Evolutionary conservation across 257 asterid species (phyloP), one percentile per base, ranked within the genome.

Genomic region (Solanum lignicaule): DNA sequence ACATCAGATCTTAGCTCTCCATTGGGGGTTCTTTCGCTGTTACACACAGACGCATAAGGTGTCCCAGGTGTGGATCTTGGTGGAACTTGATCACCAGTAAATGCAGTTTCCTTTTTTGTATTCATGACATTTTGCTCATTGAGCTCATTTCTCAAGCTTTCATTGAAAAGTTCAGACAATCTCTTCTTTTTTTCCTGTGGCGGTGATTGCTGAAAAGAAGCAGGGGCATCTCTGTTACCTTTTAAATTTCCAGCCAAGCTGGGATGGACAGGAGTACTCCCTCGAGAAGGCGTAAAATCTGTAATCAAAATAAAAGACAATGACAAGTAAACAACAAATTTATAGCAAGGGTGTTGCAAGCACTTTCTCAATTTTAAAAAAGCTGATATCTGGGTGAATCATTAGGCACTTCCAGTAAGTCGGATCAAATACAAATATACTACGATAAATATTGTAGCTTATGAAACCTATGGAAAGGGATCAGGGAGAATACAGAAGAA

Each of bases 261-360:
- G 48, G 86, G 93, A 90, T 94, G 98, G 46, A 93, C 95, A 3
- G 98, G 99, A 9, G 98, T 93, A 43, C 69, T 96, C 60, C 98
- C 98, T 16, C 92, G 94, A 10, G 98, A 95, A 43, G 98, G 98
- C 5, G 96, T 93, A 68, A 93, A 95, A 90, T 95, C 99, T 95
- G 91, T 88, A 29, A 6, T 79, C 23, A 36, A 46, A 38, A n/a
- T 4, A 31, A 48, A 25, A 25, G 41, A 55, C 12, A 11, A 29
- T 52, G 9, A 21, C 72, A 14, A 9, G 13, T 72, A 9, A 75
- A 15, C 25, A 86, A 86, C n/a, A 76, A 25, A 16, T 55, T 4
- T 48, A 33, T 5, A 18, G 38, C 83, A 20, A 74, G 29, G 48
- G 82, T 10, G 83, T 76, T 7, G 20, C 35, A 13, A 76, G 83